Evolutionary conservation across 2,329 filamentous ascomycete species (phyloP), one percentile per base, ranked within the genome.

Genomic region (Penicillium digitatum): DNA sequence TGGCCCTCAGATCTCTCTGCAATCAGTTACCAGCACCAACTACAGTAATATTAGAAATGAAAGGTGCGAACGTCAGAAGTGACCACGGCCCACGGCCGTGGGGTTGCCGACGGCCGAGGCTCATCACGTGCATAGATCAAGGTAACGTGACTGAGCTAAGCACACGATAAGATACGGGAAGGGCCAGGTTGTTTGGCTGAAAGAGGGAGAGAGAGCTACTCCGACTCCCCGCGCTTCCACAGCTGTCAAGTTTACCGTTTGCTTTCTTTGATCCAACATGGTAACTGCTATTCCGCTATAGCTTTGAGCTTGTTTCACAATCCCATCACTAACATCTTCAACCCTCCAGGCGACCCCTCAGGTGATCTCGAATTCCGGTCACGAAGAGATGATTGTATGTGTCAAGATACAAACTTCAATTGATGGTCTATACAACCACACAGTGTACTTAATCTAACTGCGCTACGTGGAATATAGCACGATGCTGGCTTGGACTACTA

Each of bases 371-470:
- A 91, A 90, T 76, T 88, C 87, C 59, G 88, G 88, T 71, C 94
- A 99, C 80, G 93, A 97, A 87, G 93, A 96, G 75, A 97, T 97
- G 93, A 96, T 99, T 83, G 93, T 97, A 91, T 70, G 89, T 85
- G 50, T 52, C 52, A 24, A 37, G 37, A 51, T 38, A 24, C n/a
- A 14, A 40, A 35, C 24, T 44, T 22, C 56, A 58, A 59, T 59
- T 58, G 52, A n/a, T 29, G 31, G 10, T 22, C 22, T 32, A 42
- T 20, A 16, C 22, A 20, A 29, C 52, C 12, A n/a, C n/a, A 12
- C 9, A 22, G 16, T 43, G 14, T 35, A 18, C 12, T 40, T 16
- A 20, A 38, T 18, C 60, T 61, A 39, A 62, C 44, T n/a, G 32
- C 39, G 12, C 14, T 32, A 47, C 22, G 20, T 24, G 29, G 10